Evolutionary conservation across 768 basidiomycete species (phyloP).

Genomic region (Phylloporus sp.): DNA sequence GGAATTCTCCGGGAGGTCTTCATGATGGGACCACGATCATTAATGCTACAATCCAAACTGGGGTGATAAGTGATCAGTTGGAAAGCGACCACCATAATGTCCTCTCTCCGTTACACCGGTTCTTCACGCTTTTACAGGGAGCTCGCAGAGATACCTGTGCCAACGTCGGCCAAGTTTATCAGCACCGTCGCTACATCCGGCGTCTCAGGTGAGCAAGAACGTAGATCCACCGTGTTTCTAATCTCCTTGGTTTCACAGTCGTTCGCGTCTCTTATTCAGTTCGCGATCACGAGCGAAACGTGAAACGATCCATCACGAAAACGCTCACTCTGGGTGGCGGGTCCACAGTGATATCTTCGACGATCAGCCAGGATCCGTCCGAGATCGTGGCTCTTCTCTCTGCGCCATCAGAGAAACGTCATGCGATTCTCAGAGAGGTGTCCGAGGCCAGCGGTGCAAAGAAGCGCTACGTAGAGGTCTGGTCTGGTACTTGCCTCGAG

Average conservation of each 20-base stretch:
- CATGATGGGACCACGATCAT: no score
- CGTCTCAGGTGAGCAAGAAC: slow-evolving; percentile 14
- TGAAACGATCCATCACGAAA: slow-evolving; percentile 42
- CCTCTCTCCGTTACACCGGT: slow-evolving; percentile 19
- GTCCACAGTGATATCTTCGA: slow-evolving; percentile 12
- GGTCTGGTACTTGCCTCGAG: slow-evolving; percentile 42
- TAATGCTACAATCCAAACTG: no score
- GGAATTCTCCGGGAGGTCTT: no score
- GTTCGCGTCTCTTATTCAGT: slow-evolving; percentile 43
- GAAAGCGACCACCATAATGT: slow-evolving; percentile 5
- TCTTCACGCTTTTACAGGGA: slow-evolving; percentile 28
- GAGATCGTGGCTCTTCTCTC: slow-evolving; percentile 39
- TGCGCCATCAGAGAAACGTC: slow-evolving; percentile 39
- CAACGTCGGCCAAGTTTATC: slow-evolving; percentile 34
- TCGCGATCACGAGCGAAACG: slow-evolving; percentile 48
- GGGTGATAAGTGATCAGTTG: not conserved
- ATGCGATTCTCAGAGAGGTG: slow-evolving; percentile 44
- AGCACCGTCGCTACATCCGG: slow-evolving; percentile 6
- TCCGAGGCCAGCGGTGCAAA: slow-evolving; percentile 24
- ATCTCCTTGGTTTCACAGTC: slow-evolving; percentile 19
- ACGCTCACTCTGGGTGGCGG: slow-evolving; percentile 28
- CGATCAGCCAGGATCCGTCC: slow-evolving; percentile 16
- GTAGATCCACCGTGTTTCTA: not conserved
- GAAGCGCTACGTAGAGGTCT: slow-evolving; percentile 57
- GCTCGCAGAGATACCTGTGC: slow-evolving; percentile 39